Conservation (phyloP, 495 filamentous ascomycete genomes). For the Astrothelium macrocarpum region DNA sequence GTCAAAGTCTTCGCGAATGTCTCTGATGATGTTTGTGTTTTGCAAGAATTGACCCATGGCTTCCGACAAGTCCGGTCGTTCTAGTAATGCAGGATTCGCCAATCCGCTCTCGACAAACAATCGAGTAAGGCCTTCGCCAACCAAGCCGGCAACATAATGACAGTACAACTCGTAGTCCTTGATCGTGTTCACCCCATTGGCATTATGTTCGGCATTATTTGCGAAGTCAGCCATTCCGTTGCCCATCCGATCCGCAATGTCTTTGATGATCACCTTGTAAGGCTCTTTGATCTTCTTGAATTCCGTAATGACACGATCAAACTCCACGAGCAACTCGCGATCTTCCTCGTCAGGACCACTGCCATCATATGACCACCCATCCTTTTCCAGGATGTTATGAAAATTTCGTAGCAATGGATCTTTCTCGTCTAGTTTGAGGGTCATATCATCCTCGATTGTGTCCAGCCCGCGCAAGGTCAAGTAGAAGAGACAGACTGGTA, state of each 20-base stretch:
- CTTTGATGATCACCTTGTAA: conserved; percentile 81
- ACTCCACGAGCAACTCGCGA: conserved; percentile 80
- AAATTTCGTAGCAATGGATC: conserved; percentile 81
- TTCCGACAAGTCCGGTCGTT: conserved; percentile 72
- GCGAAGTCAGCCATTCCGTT: conserved; percentile 97
- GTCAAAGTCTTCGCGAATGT: conserved; percentile 79
- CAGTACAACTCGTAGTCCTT: conserved; percentile 92
- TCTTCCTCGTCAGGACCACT: conserved; percentile 93
- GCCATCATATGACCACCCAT: conserved; percentile 82
- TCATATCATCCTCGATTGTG: conserved; percentile 98
- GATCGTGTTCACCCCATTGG: conserved; percentile 69
- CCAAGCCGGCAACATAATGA: conserved; percentile 93
- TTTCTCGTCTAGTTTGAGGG: conserved; percentile 67
- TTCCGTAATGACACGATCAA: conserved; percentile 76
- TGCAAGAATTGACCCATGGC: conserved; percentile 96
- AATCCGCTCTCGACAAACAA: conserved; percentile 83
- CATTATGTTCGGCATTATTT: conserved; percentile 67
- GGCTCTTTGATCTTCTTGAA: conserved; percentile 78
- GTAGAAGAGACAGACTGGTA: conserved; percentile 91
- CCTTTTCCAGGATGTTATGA: conserved; percentile 60
- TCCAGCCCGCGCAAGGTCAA: conserved; percentile 81
- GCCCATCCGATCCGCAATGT: conserved; percentile 92
- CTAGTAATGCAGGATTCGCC: conserved; percentile 73
- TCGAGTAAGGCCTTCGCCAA: conserved; percentile 85
- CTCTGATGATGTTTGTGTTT: conserved; percentile 97